These are phyloP conservation scores for Fonsecaea erecta DNA, from an alignment of 2,329 filamentous ascomycete genomes.

Conservation along the genomic window DNA sequence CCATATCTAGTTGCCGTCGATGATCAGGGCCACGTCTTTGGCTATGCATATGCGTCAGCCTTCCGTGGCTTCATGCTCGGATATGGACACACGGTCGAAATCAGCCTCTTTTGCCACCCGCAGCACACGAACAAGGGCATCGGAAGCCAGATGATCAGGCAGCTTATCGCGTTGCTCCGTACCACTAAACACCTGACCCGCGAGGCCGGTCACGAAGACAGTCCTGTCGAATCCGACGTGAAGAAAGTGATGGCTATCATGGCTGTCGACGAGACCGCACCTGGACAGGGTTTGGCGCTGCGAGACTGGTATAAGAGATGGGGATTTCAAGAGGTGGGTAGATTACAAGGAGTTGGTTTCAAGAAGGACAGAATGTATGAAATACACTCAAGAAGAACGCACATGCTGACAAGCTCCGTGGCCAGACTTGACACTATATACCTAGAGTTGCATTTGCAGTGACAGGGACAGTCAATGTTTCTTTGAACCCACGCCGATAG, in stretches of 20 bases:
- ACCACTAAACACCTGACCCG: conserved; percentile 36
- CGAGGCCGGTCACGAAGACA: conserved; percentile 33
- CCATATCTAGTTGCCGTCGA: conserved; percentile 48
- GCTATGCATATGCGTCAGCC: conserved; percentile 45
- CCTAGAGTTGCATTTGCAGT: conserved; percentile 27
- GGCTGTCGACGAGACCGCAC: conserved; percentile 45
- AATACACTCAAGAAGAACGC: background rate
- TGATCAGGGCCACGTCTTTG: conserved; percentile 38
- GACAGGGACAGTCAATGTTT: background rate
- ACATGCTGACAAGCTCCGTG: conserved; percentile 3
- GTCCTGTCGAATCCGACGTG: conserved; percentile 31
- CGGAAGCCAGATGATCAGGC: conserved; percentile 42
- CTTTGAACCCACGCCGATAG: background rate
- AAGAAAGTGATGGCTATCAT: conserved; percentile 47
- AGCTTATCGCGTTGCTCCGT: conserved; percentile 40
- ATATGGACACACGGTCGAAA: conserved; percentile 49
- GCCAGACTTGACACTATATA: conserved; percentile 30
- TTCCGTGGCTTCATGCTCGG: conserved; percentile 45
- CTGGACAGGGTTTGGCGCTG: conserved; percentile 42
- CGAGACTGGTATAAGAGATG: conserved; percentile 45
- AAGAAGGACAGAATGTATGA: conserved; percentile 47
- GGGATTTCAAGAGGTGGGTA: conserved; percentile 47
- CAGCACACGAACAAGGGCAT: conserved; percentile 42
- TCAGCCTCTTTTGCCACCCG: conserved; percentile 48
- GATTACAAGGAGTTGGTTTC: conserved; percentile 45